Percentiles rank a stretch among this genome's conserved stretches.
phyloP scores from a whole-genome alignment of 495 filamentous ascomycete genomes.

The Amphirosellinia nigrospora region DNA sequence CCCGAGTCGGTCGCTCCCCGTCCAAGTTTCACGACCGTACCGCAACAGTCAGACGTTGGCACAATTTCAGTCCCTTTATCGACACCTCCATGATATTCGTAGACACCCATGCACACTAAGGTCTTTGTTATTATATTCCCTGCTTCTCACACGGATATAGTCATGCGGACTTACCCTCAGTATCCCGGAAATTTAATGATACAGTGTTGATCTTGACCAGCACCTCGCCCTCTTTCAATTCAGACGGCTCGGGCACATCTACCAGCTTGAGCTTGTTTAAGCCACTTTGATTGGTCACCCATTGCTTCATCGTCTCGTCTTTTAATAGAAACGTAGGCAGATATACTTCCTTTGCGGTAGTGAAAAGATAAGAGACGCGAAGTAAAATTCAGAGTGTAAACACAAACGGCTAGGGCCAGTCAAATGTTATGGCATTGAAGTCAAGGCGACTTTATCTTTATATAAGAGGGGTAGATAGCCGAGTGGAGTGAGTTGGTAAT shows the following conservation, averaged over 20 bases:
- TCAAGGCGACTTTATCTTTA: not conserved
- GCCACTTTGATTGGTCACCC: conserved; percentile 49
- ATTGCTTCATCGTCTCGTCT: conserved; percentile 46
- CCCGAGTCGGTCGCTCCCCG: conserved; percentile 16
- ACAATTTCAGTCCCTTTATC: conserved; percentile 39
- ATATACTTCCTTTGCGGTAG: conserved; percentile 23
- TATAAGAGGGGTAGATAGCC: not conserved
- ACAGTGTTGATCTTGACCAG: conserved; percentile 62
- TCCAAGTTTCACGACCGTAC: conserved; percentile 43
- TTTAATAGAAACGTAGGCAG: not conserved
- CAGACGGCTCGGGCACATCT: conserved; percentile 45
- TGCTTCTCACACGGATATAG: not conserved
- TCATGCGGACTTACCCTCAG: conserved; percentile 43
- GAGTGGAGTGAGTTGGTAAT: not conserved
- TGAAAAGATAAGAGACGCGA: not conserved
- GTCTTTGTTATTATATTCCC: not conserved
- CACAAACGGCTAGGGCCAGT: not conserved
- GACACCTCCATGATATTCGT: conserved; percentile 58
- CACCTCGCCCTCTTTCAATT: conserved; percentile 52
- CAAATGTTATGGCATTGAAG: not conserved
- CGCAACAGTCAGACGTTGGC: conserved; percentile 54
- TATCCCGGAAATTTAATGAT: conserved; percentile 65
- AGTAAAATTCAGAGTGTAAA: not conserved
- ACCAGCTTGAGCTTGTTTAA: conserved; percentile 25
- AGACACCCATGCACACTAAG: conserved; percentile 61